Base-by-base conservation (phyloP, 306 rosid genomes). In the Inga oerstediana region DNA sequence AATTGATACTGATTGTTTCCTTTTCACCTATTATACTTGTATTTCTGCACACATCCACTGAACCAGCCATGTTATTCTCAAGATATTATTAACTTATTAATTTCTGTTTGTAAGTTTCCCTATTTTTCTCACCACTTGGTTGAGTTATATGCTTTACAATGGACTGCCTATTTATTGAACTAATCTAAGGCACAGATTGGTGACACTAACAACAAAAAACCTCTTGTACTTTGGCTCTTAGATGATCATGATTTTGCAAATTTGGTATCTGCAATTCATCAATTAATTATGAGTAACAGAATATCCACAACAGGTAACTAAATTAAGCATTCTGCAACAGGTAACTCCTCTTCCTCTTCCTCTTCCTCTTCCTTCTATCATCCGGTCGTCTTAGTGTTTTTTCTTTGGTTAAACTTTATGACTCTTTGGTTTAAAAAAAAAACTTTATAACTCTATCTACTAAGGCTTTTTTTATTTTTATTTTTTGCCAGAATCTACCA, bases 21-120 rank as follows among this genome's bases (percentile, higher is more conserved):
- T 20, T 45, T 45, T 45, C 39, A 59, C 45, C n/a, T 32, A 3
- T 68, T 70, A 54, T 13, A 64, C 39, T 65, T 30, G 30, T 69
- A 20, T 69, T 9, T 39, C 49, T 39, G 74, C 74, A 35, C 14
- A 66, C 46, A 62, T 72, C 64, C 17, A 46, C 54, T 43, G 67
- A 75, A 56, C 81, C 27, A 27, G 14, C 41, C 41, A 10, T 64
- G 5, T 64, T 27, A 4, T 64, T 67, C 39, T 56, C 48, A 54
- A 13, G 49, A 72, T 64, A 37, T n/a, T 78, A 48, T 70, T n/a
- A 56, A 17, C 30, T 51, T 12, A 1, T 49, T 49, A 10, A 67
- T 52, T 82, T 67, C 59, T 75, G 15, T 19, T 22, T 10, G 35
- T 43, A 72, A 45, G 56, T 76, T 39, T 82, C 61, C 77, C 32